These are phyloP conservation scores for Kluyveromyces sp. DNA, from an alignment of 1,139 yeast genomes.

Conservation along the genomic window DNA sequence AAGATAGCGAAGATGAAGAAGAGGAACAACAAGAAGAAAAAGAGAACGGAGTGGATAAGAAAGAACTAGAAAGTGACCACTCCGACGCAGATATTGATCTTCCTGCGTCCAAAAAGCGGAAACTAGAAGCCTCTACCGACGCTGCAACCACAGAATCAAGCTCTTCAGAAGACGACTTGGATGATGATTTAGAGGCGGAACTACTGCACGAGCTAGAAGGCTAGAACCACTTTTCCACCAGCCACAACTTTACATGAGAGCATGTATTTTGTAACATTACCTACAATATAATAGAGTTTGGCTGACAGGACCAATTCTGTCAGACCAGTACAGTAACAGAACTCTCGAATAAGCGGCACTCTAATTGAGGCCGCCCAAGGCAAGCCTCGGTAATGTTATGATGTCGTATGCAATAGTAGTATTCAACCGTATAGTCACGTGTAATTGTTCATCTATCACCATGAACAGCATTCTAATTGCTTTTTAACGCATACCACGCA, in stretches of 20 bases:
- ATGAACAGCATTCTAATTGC: too few relatives aligned
- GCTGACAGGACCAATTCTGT: neutral
- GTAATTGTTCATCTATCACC: too few relatives aligned
- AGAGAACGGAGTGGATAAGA: slow-evolving; percentile 18
- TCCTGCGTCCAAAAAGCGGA: slow-evolving; percentile 5
- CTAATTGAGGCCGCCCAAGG: too few relatives aligned
- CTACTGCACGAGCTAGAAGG: slow-evolving; percentile 29
- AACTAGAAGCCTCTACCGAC: slow-evolving; percentile 8
- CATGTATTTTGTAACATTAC: neutral
- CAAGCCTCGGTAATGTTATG: too few relatives aligned
- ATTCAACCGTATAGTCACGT: neutral
- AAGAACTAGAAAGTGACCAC: slow-evolving; percentile 7
- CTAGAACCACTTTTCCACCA: neutral
- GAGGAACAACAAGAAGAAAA: slow-evolving; percentile 20
- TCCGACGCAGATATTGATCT: slow-evolving; percentile 3
- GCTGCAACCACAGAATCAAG: slow-evolving; percentile 10
- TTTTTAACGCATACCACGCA: too few relatives aligned
- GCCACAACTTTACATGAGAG: neutral
- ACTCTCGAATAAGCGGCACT: too few relatives aligned
- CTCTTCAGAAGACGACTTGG: slow-evolving; percentile 11
- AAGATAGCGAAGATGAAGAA: slow-evolving; percentile 29
- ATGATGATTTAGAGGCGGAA: slow-evolving; percentile 34
- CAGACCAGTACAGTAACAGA: too few relatives aligned
- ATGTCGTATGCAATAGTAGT: neutral
- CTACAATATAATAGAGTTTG: neutral